Conservation (phyloP, 2,329 filamentous ascomycete genomes). For the Diaporthe eres region DNA sequence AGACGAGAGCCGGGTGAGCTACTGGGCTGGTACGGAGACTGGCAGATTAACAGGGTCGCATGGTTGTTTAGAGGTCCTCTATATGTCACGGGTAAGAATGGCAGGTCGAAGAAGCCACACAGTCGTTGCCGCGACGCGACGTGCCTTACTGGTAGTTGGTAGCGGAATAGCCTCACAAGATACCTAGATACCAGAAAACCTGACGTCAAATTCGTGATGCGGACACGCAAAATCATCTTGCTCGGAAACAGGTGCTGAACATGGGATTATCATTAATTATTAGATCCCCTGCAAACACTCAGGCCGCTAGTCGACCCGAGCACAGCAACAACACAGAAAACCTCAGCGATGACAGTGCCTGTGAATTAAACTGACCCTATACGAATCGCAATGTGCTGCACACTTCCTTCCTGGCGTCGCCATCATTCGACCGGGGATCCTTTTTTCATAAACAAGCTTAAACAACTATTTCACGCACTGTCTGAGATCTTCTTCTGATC, state of each 20-base stretch:
- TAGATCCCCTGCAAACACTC: conserved; percentile 37
- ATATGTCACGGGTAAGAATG: background rate
- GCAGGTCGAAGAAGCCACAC: background rate
- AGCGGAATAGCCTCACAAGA: background rate
- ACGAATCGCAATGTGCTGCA: conserved; percentile 20
- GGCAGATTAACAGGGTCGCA: background rate
- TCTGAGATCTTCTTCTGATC: conserved; percentile 24
- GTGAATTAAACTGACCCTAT: background rate
- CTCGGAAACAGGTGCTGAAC: background rate
- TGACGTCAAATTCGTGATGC: no score
- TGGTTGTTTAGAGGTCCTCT: background rate
- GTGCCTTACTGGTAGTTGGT: background rate
- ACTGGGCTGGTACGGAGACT: background rate
- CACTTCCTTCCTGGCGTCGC: conserved; percentile 5
- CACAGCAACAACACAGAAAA: background rate
- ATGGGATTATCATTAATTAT: conserved; percentile 42
- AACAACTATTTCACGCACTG: conserved; percentile 31
- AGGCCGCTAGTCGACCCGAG: conserved; percentile 1
- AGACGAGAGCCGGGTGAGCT: background rate
- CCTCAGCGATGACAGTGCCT: background rate
- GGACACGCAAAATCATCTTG: background rate
- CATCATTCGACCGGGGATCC: background rate
- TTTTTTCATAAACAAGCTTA: conserved; percentile 33
- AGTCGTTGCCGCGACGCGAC: background rate
- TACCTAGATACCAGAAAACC: background rate